Conservation (phyloP, 768 basidiomycete genomes). For the Pleurotus tuoliensis region DNA sequence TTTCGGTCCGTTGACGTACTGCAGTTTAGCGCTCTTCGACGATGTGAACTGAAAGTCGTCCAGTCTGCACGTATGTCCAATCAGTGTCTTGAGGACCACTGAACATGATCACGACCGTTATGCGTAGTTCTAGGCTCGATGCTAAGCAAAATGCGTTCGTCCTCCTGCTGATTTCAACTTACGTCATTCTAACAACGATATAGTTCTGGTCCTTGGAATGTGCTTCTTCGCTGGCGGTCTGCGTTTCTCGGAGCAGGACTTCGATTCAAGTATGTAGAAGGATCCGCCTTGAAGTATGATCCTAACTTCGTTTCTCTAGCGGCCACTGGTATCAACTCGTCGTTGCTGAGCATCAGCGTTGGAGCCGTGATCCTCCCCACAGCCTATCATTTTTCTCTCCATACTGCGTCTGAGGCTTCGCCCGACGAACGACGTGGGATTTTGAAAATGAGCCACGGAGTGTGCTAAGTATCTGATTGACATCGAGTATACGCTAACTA, state of each 20-base stretch:
- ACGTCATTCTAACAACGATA: neutral
- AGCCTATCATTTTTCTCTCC: constrained; percentile 67
- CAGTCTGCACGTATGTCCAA: constrained; percentile 66
- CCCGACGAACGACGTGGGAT: constrained; percentile 40
- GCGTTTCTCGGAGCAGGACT: constrained; percentile 75
- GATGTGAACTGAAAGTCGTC: constrained; percentile 78
- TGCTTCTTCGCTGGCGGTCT: constrained; percentile 83
- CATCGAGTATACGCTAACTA: neutral
- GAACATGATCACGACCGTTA: neutral
- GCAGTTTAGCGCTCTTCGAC: constrained; percentile 75
- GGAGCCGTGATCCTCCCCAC: constrained; percentile 76
- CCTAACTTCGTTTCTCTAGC: constrained; percentile 31
- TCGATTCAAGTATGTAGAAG: constrained; percentile 55
- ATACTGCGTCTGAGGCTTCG: constrained; percentile 19
- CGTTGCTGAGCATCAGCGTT: constrained; percentile 71
- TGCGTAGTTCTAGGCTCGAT: constrained; percentile 77
- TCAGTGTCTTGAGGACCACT: neutral
- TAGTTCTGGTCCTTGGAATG: constrained; percentile 82
- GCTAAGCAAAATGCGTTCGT: constrained; percentile 63
- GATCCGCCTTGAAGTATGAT: neutral
- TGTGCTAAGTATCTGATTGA: constrained; percentile 28
- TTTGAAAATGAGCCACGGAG: constrained; percentile 74
- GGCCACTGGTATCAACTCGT: constrained; percentile 70
- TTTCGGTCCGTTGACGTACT: neutral
- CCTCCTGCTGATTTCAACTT: too few species aligned